Base-by-base conservation (phyloP, 1,284 basidiomycete genomes). In the Termitomyces sp. region DNA sequence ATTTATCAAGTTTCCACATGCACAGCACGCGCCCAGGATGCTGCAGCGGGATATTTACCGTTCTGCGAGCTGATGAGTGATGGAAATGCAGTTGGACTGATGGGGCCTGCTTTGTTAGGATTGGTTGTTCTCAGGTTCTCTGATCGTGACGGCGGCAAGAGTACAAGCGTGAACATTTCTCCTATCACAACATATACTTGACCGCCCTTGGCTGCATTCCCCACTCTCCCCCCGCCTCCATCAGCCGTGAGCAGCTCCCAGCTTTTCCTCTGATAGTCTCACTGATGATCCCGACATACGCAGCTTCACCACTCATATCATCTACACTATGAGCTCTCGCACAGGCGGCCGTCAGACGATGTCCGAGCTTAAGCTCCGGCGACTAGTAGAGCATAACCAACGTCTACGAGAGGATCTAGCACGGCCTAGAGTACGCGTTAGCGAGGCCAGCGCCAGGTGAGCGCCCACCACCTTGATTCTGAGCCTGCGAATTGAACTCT, bases 341-440 rank as follows among this genome's bases (percentile, higher is more conserved):
- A 65, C 69, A 60, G 70, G 70, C 50, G 71, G 72, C 50, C 65
- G 72, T 55, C 90, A 90, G 71, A 88, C 89, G 61, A 96, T 98
- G 94, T 92, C 91, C 50, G 95, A 98, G 80, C 86, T 98, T 69
- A 97, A 97, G 81, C 88, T 98, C 59, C 83, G 95, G 44, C 82
- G 95, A 55, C 77, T 98, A 61, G 84, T 90, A 53, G 95, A 98
- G 73, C 94, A 98, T 75, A 98, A 98, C 69, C 86, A 90, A 69
- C 82, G 95, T 54, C 76, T 98, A 61, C 76, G 87, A 64, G 96
- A 98, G 72, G 95, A 98, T 70, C 76, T 98, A 54, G 87, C 90
- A 43, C 76, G 95, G 61, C 94, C 93, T 31, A 76, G 96, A 63
- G 84, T 95, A 60, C 82, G 87, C 63, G 92, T 98, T 36, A 94